Base-by-base conservation (phyloP, 495 filamentous ascomycete species). In the Neohortaea acidophila region DNA sequence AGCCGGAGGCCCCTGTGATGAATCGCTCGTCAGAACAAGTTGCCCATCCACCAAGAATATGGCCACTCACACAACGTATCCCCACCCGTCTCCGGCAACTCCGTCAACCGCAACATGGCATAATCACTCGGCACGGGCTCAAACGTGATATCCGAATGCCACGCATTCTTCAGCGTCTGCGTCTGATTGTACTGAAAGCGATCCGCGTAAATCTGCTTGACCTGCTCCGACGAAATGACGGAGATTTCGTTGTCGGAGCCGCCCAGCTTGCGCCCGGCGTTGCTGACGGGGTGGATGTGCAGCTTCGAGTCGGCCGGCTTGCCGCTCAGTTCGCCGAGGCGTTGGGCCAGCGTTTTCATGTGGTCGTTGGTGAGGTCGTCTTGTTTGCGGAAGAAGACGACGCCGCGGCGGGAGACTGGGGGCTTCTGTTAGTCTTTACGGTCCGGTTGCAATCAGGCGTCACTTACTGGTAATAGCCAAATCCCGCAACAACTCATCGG, bases 301-400 rank as follows among this genome's bases (percentile, higher is more conserved):
- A 85, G 61, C 26, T 43, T 45, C 2, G 49, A 55, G n/a, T 49
- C 44, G 14, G 33, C 11, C 9, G 54, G 54, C 38, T 51, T 53
- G 42, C 77, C 79, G 1, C 72, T 65, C 6, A 76, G 63, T 47
- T 74, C 57, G 10, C 79, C 79, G 0, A 86, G 68, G 2, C 68
- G 64, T 36, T 79, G 67, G 2, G 69, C 64, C 0, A 85, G 67
- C 41, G 76, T 67, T 50, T 85, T 85, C 43, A 80, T 74, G 14
- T 73, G 59, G 13, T 76, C 69, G 45, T 79, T 65, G 46, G 65
- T 66, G 6, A 81, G 55, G 36, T 61, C 66, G 53, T 83, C 69
- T 47, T 86, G 81, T 24, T 70, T 67, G 20, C 80, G 77, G 61
- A 89, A 83, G 63, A 84, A 84, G 27, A 86, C 81, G 0, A 89